phyloP scores from a whole-genome alignment of 2,329 filamentous ascomycete species.

The Exophiala bonariae region DNA sequence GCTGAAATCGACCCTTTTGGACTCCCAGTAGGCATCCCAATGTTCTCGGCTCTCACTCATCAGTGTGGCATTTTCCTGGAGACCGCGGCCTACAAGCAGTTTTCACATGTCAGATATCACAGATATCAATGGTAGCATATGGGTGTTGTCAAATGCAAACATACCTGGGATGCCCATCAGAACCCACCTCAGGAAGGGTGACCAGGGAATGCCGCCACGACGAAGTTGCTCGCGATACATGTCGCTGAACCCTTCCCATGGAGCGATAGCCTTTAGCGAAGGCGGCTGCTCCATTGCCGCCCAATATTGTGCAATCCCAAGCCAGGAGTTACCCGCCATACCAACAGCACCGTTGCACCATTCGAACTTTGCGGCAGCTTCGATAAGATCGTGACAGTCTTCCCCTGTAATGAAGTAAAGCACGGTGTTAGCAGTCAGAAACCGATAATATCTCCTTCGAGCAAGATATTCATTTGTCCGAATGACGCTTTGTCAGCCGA shows the following conservation, averaged over 20 bases:
- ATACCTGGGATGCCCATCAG: conserved; percentile 13
- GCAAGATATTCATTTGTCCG: too few relatives aligned
- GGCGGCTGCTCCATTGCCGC: conserved; percentile 45
- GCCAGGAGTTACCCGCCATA: conserved; percentile 46
- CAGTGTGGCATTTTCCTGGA: conserved; percentile 8
- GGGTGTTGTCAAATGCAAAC: too few relatives aligned
- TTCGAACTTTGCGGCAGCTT: conserved; percentile 39
- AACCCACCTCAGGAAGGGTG: conserved; percentile 14
- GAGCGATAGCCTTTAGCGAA: conserved; percentile 46
- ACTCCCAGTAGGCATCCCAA: conserved; percentile 27
- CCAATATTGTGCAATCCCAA: conserved; percentile 46
- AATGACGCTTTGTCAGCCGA: too few relatives aligned
- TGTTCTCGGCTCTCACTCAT: conserved; percentile 9
- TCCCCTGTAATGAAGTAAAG: conserved; percentile 31
- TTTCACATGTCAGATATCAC: too few relatives aligned
- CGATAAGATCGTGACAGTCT: conserved; percentile 48
- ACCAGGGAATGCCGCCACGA: conserved; percentile 38
- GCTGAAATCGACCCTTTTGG: conserved; percentile 23
- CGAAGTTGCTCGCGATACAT: conserved; percentile 49
- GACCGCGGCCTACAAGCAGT: not conserved
- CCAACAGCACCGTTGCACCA: conserved; percentile 49
- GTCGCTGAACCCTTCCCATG: conserved; percentile 51
- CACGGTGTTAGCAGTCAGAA: not conserved
- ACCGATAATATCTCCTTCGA: too few relatives aligned
- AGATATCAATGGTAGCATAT: too few relatives aligned